Percentiles rank a stretch among this genome's conserved stretches.
phyloP scores from a whole-genome alignment of 1,284 basidiomycete species.

The Lignosus rhinocerotis region DNA sequence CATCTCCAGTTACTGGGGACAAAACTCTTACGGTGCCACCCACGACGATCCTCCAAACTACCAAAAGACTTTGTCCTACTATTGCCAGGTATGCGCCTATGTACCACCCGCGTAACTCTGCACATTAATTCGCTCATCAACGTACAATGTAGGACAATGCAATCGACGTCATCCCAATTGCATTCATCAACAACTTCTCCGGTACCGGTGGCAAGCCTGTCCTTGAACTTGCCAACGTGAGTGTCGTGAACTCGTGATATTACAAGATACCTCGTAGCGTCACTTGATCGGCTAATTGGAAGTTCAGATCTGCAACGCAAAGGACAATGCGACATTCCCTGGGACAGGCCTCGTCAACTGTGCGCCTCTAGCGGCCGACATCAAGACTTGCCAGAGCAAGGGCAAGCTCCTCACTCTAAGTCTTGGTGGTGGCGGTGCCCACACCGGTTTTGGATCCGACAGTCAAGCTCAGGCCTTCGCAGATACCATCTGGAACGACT shows the following conservation, averaged over 20 bases:
- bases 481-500: constrained; percentile 64
- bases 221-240: constrained; percentile 63
- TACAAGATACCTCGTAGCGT: background rate
- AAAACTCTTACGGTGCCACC: constrained; percentile 65
- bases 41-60: constrained; percentile 50
- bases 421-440: constrained; percentile 34
- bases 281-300: background rate
- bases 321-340: constrained; percentile 54
- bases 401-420: constrained; percentile 59
- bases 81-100: constrained; percentile 47
- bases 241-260: constrained; percentile 13
- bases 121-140: background rate
- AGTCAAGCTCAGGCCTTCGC: constrained; percentile 53
- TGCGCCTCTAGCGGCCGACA: constrained; percentile 52
- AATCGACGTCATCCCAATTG: constrained; percentile 62
- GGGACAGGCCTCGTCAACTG: constrained; percentile 60
- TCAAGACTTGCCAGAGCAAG: constrained; percentile 57
- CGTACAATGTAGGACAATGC: constrained; percentile 48
- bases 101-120: background rate
- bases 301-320: constrained; percentile 54
- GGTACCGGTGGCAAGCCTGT: constrained; percentile 55
- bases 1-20: constrained; percentile 58
- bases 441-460: constrained; percentile 56
- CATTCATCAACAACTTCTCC: constrained; percentile 64
- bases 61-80: constrained; percentile 56